Base-by-base conservation (phyloP, 192 early-diverging fungal genomes). In the Coemansia sp. region DNA sequence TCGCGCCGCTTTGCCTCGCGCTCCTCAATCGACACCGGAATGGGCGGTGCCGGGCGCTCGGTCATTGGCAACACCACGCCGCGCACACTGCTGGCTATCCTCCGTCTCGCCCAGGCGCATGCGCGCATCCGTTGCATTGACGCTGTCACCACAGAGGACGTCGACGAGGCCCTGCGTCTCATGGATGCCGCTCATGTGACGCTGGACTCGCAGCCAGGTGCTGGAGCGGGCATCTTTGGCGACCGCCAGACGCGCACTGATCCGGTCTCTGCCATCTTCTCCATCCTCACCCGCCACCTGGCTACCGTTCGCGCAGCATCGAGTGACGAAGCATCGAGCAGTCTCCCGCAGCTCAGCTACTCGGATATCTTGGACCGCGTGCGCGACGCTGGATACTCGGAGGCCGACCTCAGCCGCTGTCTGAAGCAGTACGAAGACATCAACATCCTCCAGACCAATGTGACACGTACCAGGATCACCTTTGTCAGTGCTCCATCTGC, bases 141-240 rank as follows among this genome's bases (percentile, higher is more conserved):
- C 20, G 76, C 75, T 25, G 92, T 94, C 11, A 73, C 78, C 11
- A 71, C 84, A 49, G 85, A 79, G 34, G 93, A 96, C 78, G 92
- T 96, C 23, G 90, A 93, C 49, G 94, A 96, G 71, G 91, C 92
- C 7, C 75, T 96, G 77, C 87, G 94, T 9, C 75, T 96, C 62
- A 87, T 95, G 81, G 90, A 96, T 60, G 92, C 97, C 7, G 92
- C 91, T 55, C 96, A 99, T 73, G 85, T 91, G 32, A 92, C 91
- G 20, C 84, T 87, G 6, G 87, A 93, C 50, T 74, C 85, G 43
- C 83, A 78, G 34, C 76, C 80, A 7, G 58, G 71, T 29, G 65
- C 38, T 20, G 48, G 59, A 40, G 46, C 67, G 3, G 64, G 66
- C 43, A 58, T 67, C 7, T 63, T 72, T 42, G 72, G 74, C 53